Conservation (phyloP, 345 rosid species). For the Eucalyptus marginata region DNA sequence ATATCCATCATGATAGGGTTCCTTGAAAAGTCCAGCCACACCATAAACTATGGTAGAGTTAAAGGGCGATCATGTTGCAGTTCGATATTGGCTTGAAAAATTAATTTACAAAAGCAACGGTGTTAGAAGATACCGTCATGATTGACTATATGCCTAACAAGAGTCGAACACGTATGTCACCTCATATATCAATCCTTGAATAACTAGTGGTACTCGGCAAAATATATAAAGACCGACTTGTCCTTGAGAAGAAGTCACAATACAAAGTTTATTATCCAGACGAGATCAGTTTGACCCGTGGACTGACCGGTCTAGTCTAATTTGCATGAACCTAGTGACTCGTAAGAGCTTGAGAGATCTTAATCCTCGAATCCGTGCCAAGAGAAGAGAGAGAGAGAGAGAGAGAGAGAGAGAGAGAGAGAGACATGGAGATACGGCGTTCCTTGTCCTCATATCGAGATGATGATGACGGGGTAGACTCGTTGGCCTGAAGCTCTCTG, state of each 20-base stretch:
- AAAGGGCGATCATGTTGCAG: neutral
- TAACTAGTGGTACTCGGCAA: neutral
- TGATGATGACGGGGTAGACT: neutral
- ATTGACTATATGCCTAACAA: neutral
- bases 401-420: too few relatives aligned
- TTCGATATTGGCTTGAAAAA: neutral
- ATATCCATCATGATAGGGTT: neutral
- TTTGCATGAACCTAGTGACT: neutral
- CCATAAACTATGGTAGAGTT: neutral
- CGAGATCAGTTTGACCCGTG: neutral
- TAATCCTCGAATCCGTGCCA: neutral
- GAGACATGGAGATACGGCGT: neutral
- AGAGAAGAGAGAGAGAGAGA: neutral
- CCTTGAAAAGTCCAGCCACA: neutral
- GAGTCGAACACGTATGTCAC: neutral
- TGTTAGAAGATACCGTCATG: neutral
- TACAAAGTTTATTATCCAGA: neutral
- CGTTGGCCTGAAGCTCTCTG: neutral
- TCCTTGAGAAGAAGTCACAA: neutral
- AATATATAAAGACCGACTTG: neutral
- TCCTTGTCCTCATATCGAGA: neutral
- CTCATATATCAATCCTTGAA: neutral
- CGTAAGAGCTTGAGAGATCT: neutral
- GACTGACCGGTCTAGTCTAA: neutral
- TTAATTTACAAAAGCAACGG: neutral